phyloP scores from a whole-genome alignment of 202 grass and related monocot genomes.

The Panicum hallii region DNA sequence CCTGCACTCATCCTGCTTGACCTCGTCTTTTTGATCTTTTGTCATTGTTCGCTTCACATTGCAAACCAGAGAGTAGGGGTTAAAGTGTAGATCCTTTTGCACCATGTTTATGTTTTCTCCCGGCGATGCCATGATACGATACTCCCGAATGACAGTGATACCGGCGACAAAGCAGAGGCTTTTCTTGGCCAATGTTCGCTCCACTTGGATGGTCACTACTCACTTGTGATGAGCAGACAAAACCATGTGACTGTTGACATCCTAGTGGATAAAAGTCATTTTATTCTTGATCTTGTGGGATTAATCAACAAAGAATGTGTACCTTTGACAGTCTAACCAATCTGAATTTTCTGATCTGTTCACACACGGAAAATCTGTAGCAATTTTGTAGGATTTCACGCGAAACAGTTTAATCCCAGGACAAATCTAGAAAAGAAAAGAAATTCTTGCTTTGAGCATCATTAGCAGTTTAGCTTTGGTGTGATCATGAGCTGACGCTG shows the following conservation, averaged over 20 bases:
- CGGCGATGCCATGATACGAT: neutral
- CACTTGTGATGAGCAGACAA: constrained; percentile 13
- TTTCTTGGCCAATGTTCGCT: neutral
- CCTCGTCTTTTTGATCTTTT: neutral
- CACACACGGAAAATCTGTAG: neutral
- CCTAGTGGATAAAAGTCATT: neutral
- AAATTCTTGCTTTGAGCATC: neutral
- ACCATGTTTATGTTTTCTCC: constrained; percentile 11
- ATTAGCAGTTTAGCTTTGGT: neutral
- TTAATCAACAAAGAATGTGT: neutral
- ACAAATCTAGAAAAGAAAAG: neutral
- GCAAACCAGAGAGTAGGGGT: neutral
- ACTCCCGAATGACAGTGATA: neutral
- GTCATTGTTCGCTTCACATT: constrained; percentile 7
- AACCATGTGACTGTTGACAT: constrained; percentile 18
- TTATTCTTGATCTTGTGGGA: neutral
- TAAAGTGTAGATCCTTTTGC: neutral
- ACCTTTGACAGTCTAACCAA: neutral
- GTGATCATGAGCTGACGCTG: neutral
- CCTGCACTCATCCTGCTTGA: neutral
- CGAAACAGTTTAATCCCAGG: neutral
- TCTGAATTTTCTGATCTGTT: neutral
- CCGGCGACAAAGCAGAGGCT: neutral
- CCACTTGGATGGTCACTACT: constrained; percentile 7
- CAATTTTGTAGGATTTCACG: neutral